Base-by-base conservation (phyloP, 352 stramenopile species). In the Globisporangium emineosum region DNA sequence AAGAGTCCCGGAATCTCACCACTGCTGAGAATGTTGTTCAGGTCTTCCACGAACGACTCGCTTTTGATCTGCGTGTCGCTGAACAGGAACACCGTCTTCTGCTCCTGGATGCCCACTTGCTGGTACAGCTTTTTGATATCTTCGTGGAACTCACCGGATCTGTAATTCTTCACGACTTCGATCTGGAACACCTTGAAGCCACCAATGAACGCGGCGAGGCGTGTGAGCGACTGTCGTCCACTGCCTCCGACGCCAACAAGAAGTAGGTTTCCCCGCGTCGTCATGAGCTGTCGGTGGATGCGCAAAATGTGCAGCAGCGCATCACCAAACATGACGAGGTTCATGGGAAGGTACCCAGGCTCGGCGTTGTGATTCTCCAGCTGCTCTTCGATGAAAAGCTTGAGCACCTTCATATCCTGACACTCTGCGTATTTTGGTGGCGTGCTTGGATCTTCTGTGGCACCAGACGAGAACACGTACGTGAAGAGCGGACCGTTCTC, bases 51-150 rank as follows among this genome's bases (percentile, higher is more conserved):
- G 60, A 98, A 98, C 25, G 75, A 89, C 61, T 98, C 91, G 45
- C 89, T 93, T 69, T 98, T 97, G 68, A 98, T 97, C 65, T 98
- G 91, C 6, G 86, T 98, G 58, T 98, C 93, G 53, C 90, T 98
- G 58, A 98, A 98, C 10, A 98, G 68, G 62, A 98, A 98, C 0
- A 94, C 86, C 0, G 90, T 96, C 37, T 84, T 83, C 49, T 94
- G 91, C 54, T 93, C 86, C 29, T 92, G 74, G 8, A 96, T 62
- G 3, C 90, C 93, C 9, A 88, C 83, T 58, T 88, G 83, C 30
- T 82, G 69, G 53, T 91, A 93, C 6, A 98, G 68, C 33, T 90
- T 89, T 63, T 98, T 98, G 9, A 98, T 83, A 54, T 98, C 93
- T 33, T 98, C 93, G 54, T 94, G 85, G 69, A 97, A 98, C 67